Percentiles rank a stretch among this genome's conserved stretches.
Evolutionary conservation across 2,329 filamentous ascomycete genomes (phyloP).

Genomic region (Xylariales sp.): DNA sequence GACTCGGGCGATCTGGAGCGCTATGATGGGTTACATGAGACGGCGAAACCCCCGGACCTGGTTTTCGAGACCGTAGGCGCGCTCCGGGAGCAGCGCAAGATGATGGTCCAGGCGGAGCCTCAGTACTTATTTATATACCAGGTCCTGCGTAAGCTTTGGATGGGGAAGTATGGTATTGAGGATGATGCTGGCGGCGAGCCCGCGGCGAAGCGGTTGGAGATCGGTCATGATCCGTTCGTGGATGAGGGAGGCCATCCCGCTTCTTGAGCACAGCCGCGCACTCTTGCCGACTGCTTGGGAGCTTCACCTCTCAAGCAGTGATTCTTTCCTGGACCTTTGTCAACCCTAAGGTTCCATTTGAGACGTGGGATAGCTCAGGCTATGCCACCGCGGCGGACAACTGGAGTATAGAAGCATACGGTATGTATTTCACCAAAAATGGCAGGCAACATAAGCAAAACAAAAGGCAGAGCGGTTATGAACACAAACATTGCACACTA

Average conservation of each 20-base stretch:
- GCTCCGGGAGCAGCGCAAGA: slow-evolving; percentile 81
- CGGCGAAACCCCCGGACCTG: slow-evolving; percentile 49
- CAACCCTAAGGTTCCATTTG: too few relatives aligned
- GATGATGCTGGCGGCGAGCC: slow-evolving; percentile 34
- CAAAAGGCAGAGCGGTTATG: too few relatives aligned
- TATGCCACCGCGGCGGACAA: too few relatives aligned
- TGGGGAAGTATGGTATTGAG: slow-evolving; percentile 52
- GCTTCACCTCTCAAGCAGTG: not conserved
- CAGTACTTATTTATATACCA: slow-evolving; percentile 90
- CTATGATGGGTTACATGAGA: slow-evolving; percentile 27
- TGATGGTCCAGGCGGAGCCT: slow-evolving; percentile 87
- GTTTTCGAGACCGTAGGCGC: slow-evolving; percentile 75
- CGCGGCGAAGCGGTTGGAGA: slow-evolving; percentile 49
- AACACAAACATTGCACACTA: slow-evolving; percentile 3
- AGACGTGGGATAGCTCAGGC: too few relatives aligned
- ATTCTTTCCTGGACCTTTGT: too few relatives aligned
- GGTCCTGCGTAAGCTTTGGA: slow-evolving; percentile 71
- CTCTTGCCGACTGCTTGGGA: not conserved
- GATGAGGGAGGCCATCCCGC: slow-evolving; percentile 21
- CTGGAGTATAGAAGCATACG: too few relatives aligned
- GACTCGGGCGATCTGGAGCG: slow-evolving; percentile 64
- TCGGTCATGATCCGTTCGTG: slow-evolving; percentile 39
- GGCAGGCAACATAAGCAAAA: too few relatives aligned
- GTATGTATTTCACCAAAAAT: too few relatives aligned
- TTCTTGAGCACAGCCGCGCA: slow-evolving; percentile 8